These are phyloP conservation scores for Pseudoscleropodium purum DNA, from an alignment of 225 moss, liverwort and hornwort genomes.

Conservation along the genomic window DNA sequence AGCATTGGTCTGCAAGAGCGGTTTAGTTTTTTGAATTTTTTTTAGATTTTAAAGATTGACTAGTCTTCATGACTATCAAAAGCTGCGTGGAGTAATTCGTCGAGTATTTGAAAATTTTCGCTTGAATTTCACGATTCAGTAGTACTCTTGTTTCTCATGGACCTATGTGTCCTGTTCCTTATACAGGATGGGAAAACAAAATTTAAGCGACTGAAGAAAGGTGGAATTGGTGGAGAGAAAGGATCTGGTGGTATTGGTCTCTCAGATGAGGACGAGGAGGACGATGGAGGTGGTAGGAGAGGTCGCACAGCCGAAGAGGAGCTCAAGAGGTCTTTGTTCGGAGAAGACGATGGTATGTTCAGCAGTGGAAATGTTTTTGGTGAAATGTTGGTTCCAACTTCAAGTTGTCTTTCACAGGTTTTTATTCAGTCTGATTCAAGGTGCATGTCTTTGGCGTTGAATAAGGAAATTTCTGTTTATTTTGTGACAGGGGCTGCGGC, in stretches of 20 bases:
- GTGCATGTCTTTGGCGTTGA: not conserved
- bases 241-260: constrained; percentile 52
- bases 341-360: constrained; percentile 86
- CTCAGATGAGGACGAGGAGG: constrained; percentile 89
- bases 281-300: constrained; percentile 70
- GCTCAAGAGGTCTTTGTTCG: constrained; percentile 81
- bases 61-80: not conserved
- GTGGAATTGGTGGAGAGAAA: constrained; percentile 62
- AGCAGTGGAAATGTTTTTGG: not conserved
- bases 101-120: not conserved
- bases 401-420: not conserved
- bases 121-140: not conserved
- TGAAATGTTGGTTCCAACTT: not conserved
- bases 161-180: not conserved
- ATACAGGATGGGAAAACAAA: constrained; percentile 78
- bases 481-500: constrained; percentile 59
- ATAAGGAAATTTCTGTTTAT: not conserved
- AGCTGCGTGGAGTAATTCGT: not conserved
- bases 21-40: not conserved
- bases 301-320: constrained; percentile 94
- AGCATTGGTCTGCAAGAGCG: not conserved
- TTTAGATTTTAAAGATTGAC: not conserved
- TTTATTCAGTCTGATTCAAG: not conserved
- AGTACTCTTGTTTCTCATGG: not conserved
- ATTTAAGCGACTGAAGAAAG: constrained; percentile 92